A percentile compares a stretch with the other conserved stretches of the same genome.
Evolutionary conservation across 192 early-diverging fungal genomes (phyloP).

Genomic region (Linnemannia schmuckeri): DNA sequence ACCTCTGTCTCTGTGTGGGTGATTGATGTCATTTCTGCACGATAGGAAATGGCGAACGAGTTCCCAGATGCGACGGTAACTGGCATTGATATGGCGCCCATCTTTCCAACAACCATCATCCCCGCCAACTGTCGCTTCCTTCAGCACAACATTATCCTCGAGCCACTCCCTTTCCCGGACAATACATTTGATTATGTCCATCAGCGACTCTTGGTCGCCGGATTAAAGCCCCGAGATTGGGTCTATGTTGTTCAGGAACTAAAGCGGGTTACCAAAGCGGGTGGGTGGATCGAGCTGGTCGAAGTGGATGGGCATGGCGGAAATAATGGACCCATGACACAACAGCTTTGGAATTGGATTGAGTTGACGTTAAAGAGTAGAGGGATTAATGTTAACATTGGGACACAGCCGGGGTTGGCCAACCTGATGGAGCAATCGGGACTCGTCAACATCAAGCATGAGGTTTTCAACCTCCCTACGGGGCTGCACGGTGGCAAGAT

Average conservation of each 20-base stretch:
- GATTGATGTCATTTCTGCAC: too few species aligned
- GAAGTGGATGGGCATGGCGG: slow-evolving; percentile 42
- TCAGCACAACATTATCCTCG: slow-evolving; percentile 27
- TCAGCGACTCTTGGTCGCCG: slow-evolving; percentile 36
- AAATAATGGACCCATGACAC: slow-evolving; percentile 35
- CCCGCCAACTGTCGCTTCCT: slow-evolving; percentile 47
- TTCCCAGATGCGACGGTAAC: slow-evolving; percentile 59
- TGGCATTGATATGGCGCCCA: slow-evolving; percentile 61
- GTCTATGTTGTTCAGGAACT: slow-evolving; percentile 26
- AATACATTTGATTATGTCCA: slow-evolving; percentile 58
- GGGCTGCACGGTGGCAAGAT: slow-evolving; percentile 42
- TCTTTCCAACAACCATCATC: slow-evolving; percentile 52
- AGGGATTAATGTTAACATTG: slow-evolving; percentile 23
- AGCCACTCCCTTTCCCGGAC: slow-evolving; percentile 47
- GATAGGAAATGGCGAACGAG: slow-evolving; percentile 61
- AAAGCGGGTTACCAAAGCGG: slow-evolving; percentile 41
- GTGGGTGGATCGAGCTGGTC: slow-evolving; percentile 54
- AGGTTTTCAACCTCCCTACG: slow-evolving; percentile 25
- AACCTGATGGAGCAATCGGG: slow-evolving; percentile 17
- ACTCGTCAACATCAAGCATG: slow-evolving; percentile 23
- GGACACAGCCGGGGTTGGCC: slow-evolving; percentile 2
- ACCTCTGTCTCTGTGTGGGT: too few species aligned
- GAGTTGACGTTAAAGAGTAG: slow-evolving; percentile 7
- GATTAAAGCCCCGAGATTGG: slow-evolving; percentile 44
- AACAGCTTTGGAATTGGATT: slow-evolving; percentile 39